phyloP scores from a whole-genome alignment of 768 basidiomycete genomes.

The Tricholoma saponaceum region DNA sequence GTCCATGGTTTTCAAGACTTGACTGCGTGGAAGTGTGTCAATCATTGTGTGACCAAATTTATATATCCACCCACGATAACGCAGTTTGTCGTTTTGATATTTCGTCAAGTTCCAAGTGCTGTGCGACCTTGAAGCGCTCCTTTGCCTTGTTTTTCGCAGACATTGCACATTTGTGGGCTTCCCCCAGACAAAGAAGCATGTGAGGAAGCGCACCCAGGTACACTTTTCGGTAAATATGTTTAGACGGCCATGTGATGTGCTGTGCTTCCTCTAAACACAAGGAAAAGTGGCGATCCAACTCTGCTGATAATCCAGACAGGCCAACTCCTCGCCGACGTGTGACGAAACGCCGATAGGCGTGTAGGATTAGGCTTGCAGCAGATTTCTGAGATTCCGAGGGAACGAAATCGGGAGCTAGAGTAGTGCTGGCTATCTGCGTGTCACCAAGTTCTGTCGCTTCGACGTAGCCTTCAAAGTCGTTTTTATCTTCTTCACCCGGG shows the following conservation, averaged over 20 bases:
- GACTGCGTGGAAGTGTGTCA: not conserved
- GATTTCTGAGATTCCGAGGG: not conserved
- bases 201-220: not conserved
- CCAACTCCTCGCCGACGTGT: not conserved
- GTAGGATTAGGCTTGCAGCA: not conserved
- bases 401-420: not conserved
- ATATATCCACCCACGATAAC: not conserved
- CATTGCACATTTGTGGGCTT: not conserved
- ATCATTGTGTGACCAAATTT: not conserved
- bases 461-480: too few relatives aligned
- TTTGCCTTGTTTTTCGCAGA: not conserved
- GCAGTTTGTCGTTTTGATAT: not conserved
- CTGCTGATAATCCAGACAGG: not conserved
- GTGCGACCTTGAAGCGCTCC: not conserved
- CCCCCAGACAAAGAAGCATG: not conserved
- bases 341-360: not conserved
- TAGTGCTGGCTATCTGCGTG: too few relatives aligned
- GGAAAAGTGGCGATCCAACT: not conserved
- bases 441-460: too few relatives aligned
- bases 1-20: not conserved
- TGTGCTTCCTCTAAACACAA: not conserved
- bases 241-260: not conserved
- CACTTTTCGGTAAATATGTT: not conserved
- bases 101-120: not conserved
- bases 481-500: too few relatives aligned